phyloP scores from a whole-genome alignment of 1,284 basidiomycete species.

The Papiliotrema nemorosa region DNA sequence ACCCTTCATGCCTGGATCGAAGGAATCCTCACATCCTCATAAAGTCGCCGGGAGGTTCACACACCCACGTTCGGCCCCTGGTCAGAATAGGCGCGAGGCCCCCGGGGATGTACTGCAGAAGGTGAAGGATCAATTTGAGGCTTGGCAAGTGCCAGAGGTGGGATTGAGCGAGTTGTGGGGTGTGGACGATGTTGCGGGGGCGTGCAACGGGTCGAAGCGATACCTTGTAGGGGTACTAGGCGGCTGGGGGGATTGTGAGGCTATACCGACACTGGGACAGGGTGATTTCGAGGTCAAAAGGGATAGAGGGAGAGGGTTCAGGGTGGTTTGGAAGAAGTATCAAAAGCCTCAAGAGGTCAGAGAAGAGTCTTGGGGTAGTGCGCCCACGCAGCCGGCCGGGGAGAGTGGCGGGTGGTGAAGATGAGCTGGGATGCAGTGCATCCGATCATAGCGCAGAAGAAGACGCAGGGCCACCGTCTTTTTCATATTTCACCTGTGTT shows the following conservation, averaged over 20 bases:
- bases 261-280: conserved; percentile 10
- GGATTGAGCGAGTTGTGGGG: conserved; percentile 70
- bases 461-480: no score
- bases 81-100: conserved; percentile 44
- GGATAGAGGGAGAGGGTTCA: conserved; percentile 19
- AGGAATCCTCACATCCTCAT: conserved; percentile 31
- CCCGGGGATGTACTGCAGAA: conserved; percentile 55
- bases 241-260: conserved; percentile 44
- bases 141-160: conserved; percentile 51
- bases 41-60: conserved; percentile 55
- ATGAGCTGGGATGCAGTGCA: no score
- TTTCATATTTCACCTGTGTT: no score
- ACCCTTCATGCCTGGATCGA: conserved; percentile 45
- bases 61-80: conserved; percentile 48
- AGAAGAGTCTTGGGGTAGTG: no score
- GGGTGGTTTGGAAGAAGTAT: conserved; percentile 26
- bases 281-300: conserved; percentile 26
- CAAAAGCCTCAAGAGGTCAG: no score
- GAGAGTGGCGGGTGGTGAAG: no score
- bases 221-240: conserved; percentile 40
- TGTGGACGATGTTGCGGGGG: conserved; percentile 55
- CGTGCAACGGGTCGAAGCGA: conserved; percentile 61
- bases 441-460: no score
- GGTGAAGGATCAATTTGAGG: conserved; percentile 58
- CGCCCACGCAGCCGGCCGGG: no score